Evolutionary conservation across 1,284 basidiomycete genomes (phyloP), one percentile per base, ranked within the genome.

Genomic region (Malassezia sympodialis): DNA sequence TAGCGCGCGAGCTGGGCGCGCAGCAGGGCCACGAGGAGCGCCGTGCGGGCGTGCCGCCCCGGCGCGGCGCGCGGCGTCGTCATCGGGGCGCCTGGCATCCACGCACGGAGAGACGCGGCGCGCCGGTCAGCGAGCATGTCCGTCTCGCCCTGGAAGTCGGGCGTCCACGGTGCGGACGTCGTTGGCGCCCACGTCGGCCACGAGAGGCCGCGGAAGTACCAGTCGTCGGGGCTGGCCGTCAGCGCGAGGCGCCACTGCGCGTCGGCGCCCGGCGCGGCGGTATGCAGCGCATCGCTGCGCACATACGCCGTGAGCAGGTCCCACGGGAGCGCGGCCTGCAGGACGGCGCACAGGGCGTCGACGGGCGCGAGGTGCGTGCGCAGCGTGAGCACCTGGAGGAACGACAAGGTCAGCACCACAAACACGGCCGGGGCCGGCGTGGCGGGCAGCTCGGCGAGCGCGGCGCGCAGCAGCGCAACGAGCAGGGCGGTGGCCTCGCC

Each of bases 171-270:
- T 11, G 37, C 37, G 10, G 37, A 19, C 37, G 19, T 4, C 10
- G 37, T 15, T 11, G 37, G n/a, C 17, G 19, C 17, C 37, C 37
- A 39, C 0, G 53, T 39, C 19, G 39, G 8, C 93, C 93, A 98
- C 61, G 89, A 87, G 83, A 91, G 87, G 3, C 94, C 94, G 28
- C 91, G 82, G 58, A 96, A 76, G 65, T 87, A 88, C 89, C 90
- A 96, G 73, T 98, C 94, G 75, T 98, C 94, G 0, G 87, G 82
- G 2, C 80, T 83, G 8, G 81, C 66, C 14, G 76, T 72, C 8
- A 80, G 70, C 46, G 77, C 76, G 14, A 59, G 45, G 15, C 24
- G 40, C 4, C 53, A 39, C 8, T 60, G 4, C 15, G 44, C 42
- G 53, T 40, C 14, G 56, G 56, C 12, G n/a, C 32, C n/a, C 56